These are phyloP conservation scores for Fusarium nisikadoi DNA, from an alignment of 2,329 filamentous ascomycete genomes.

Conservation along the genomic window DNA sequence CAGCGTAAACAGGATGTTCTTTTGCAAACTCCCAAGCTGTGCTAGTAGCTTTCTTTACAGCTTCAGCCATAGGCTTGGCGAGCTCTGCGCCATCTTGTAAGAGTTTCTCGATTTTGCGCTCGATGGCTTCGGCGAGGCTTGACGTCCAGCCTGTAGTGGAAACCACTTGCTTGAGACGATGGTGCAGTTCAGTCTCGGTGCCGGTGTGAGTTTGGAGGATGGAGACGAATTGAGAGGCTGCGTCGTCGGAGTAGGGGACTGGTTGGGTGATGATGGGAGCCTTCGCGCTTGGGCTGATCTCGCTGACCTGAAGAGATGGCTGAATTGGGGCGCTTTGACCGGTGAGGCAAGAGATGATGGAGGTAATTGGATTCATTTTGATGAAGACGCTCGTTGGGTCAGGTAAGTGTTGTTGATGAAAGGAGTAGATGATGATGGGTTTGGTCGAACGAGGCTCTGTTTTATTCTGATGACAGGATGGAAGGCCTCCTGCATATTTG, in stretches of 20 bases:
- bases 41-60: conserved; percentile 19
- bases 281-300: neutral
- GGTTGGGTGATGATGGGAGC: neutral
- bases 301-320: rapidly evolving
- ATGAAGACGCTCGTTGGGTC: rapidly evolving
- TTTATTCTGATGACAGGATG: neutral
- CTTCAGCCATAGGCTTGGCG: conserved; percentile 14
- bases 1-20: conserved; percentile 31
- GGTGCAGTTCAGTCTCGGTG: neutral
- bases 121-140: conserved; percentile 25
- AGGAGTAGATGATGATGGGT: too few relatives aligned
- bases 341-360: neutral
- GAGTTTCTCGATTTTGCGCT: conserved; percentile 28
- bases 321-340: neutral
- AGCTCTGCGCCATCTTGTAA: conserved; percentile 21
- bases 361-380: neutral
- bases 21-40: conserved; percentile 32
- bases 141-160: conserved; percentile 33
- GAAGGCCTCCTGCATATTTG: conserved; percentile 6
- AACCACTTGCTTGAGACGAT: conserved; percentile 14
- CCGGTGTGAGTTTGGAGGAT: conserved; percentile 9
- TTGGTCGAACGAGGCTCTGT: neutral
- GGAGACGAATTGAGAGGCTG: conserved; percentile 23
- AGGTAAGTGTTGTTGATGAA: rapidly evolving
- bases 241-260: conserved; percentile 15